Evolutionary conservation across 192 early-diverging fungal species (phyloP).

Genomic region (Pilaira anomala): DNA sequence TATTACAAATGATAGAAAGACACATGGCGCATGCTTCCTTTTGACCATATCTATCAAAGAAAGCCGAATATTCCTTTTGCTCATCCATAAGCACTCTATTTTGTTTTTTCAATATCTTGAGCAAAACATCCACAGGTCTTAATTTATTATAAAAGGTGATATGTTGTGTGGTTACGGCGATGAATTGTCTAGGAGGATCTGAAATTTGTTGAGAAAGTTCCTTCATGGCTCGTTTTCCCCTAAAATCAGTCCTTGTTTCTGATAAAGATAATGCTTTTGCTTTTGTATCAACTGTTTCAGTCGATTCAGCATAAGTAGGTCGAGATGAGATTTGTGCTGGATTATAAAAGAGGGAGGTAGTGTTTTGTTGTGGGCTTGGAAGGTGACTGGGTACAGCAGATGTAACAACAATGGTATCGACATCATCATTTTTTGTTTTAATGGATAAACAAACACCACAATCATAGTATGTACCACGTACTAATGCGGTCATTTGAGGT

Average conservation of each 20-base stretch:
- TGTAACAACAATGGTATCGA: constrained; percentile 64
- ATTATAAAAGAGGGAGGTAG: too few relatives aligned
- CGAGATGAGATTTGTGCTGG: not conserved
- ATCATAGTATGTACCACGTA: constrained; percentile 40
- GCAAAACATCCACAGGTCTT: constrained; percentile 75
- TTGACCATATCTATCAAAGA: constrained; percentile 56
- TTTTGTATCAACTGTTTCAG: not conserved
- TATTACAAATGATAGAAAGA: constrained; percentile 54
- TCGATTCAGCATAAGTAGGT: not conserved
- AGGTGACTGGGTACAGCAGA: constrained; percentile 46
- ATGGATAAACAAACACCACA: constrained; percentile 69
- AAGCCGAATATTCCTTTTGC: constrained; percentile 12
- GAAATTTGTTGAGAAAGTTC: constrained; percentile 65
- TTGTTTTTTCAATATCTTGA: constrained; percentile 53
- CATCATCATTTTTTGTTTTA: constrained; percentile 61
- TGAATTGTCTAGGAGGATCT: constrained; percentile 57
- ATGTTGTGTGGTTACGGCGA: constrained; percentile 74
- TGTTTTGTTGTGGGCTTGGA: not conserved
- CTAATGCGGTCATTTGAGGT: not conserved
- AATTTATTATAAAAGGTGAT: constrained; percentile 62
- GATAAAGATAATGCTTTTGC: constrained; percentile 85
- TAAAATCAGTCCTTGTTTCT: constrained; percentile 33
- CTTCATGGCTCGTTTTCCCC: constrained; percentile 38
- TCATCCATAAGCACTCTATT: constrained; percentile 12
- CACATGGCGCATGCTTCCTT: constrained; percentile 86